Evolutionary conservation across 371 early-diverging fungal species (phyloP), one percentile per base, ranked within the genome.

Genomic region (Circinella umbellata): DNA sequence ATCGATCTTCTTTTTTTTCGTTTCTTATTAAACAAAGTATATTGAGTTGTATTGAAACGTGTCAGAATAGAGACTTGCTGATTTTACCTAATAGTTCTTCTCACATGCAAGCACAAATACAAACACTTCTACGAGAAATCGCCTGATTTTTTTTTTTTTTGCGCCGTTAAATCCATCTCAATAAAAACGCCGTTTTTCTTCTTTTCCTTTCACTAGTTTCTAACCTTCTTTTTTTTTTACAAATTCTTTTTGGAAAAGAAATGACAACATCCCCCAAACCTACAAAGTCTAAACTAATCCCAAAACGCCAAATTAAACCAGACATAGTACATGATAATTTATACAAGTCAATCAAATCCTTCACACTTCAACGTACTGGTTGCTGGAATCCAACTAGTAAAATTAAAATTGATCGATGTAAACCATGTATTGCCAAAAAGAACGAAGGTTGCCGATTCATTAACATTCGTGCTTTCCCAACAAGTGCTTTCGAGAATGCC

Each of bases 401-500:
- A 15, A 13, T n/a, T 13, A 57, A 57, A 57, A n/a, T 57, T 27
- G 57, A 69, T 51, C 57, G 47, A 47, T 69, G 69, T 18, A 20
- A 51, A 63, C 54, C 69, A 9, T 69, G 69, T 46, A 39, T 69
- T 4, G 27, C 42, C 37, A 69, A 69, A 46, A 72, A 68, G 35
- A 37, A 18, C 27, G 72, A 72, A 18, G 39, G 57, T 38, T 73
- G 73, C 37, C 73, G 73, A 6, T 73, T 73, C 35, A 35, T 38
- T 18, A 48, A 61, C 0, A n/a, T 74, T 11, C 70, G 74, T 42
- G 66, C 63, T 20, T 60, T 64, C 15, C 15, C 65, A 20, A 11
- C 36, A 27, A 14, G 15, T 8, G 53, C 37, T 17, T 51, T 51
- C 15, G 42, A 42, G 11, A 42, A 3, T 6, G 42, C 11, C 1